Conservation (phyloP, 2,329 filamentous ascomycete species). For the Peltaster fructicola region DNA sequence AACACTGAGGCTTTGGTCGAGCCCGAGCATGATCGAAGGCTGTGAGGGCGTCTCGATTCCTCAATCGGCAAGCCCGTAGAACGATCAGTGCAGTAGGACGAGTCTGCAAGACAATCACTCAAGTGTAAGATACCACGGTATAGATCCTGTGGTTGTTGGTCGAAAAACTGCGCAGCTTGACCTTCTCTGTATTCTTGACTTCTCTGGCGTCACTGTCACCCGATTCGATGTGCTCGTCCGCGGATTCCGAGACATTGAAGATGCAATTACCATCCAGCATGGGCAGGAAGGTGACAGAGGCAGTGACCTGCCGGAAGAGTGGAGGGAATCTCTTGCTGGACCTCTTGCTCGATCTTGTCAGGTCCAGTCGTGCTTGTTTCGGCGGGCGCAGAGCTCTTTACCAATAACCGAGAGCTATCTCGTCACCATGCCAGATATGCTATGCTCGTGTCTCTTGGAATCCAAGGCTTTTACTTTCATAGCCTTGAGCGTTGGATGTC, state of each 20-base stretch:
- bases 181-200: constrained; percentile 84
- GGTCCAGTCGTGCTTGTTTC: constrained; percentile 11
- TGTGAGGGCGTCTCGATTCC: too few relatives aligned
- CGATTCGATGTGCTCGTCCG: constrained; percentile 95
- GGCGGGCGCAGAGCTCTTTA: too few relatives aligned
- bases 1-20: too few relatives aligned
- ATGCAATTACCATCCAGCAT: constrained; percentile 91
- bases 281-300: constrained; percentile 88
- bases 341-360: constrained; percentile 83
- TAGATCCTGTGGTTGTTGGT: constrained; percentile 89
- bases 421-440: too few relatives aligned
- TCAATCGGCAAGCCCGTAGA: too few relatives aligned
- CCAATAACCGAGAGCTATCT: too few relatives aligned
- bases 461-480: too few relatives aligned
- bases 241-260: constrained; percentile 96
- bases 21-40: too few relatives aligned
- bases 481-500: too few relatives aligned
- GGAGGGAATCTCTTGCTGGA: constrained; percentile 92
- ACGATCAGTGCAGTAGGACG: too few relatives aligned
- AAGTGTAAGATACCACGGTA: constrained; percentile 82
- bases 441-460: too few relatives aligned
- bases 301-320: constrained; percentile 94
- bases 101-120: too few relatives aligned
- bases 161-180: constrained; percentile 89
- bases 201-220: constrained; percentile 97